These are phyloP conservation scores for Scleroderma citrinum DNA, from an alignment of 768 basidiomycete genomes.

Conservation along the genomic window DNA sequence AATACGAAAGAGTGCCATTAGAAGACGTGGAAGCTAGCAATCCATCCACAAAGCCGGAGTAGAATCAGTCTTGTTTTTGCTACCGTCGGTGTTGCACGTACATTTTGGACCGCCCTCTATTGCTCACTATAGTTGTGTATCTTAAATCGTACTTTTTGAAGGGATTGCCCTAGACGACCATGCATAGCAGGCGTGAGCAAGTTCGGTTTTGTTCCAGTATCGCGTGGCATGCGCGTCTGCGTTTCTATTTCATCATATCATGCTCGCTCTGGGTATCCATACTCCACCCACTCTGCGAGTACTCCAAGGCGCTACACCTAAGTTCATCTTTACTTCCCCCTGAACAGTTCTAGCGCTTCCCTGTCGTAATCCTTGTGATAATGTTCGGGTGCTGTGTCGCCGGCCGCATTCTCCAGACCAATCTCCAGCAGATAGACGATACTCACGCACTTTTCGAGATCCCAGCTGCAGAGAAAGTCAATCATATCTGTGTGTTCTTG, in stretches of 20 bases:
- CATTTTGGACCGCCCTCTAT: too few species aligned
- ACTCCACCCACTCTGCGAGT: not conserved
- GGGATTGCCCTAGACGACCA: too few species aligned
- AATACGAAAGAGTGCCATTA: constrained; percentile 59
- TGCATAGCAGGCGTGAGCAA: not conserved
- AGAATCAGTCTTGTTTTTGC: not conserved
- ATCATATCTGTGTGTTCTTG: constrained; percentile 83
- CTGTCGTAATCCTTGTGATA: not conserved
- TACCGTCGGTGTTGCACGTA: not conserved
- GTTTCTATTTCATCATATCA: not conserved
- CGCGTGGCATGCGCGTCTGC: not conserved
- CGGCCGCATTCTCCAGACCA: constrained; percentile 72
- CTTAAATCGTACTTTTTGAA: not conserved
- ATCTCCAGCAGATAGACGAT: constrained; percentile 75
- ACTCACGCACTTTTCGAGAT: constrained; percentile 80
- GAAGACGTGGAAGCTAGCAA: constrained; percentile 57
- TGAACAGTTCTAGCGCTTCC: not conserved
- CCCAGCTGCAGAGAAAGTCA: constrained; percentile 62
- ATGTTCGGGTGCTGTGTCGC: constrained; percentile 84
- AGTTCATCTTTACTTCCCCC: not conserved
- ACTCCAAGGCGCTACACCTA: not conserved
- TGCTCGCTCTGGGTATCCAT: not conserved
- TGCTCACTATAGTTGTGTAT: not conserved
- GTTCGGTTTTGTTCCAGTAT: not conserved
- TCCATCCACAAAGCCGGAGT: constrained; percentile 25